A percentile compares a stretch with the other conserved stretches of the same genome.
phyloP scores from a whole-genome alignment of 257 asterid species.

The Petunia axillaris region DNA sequence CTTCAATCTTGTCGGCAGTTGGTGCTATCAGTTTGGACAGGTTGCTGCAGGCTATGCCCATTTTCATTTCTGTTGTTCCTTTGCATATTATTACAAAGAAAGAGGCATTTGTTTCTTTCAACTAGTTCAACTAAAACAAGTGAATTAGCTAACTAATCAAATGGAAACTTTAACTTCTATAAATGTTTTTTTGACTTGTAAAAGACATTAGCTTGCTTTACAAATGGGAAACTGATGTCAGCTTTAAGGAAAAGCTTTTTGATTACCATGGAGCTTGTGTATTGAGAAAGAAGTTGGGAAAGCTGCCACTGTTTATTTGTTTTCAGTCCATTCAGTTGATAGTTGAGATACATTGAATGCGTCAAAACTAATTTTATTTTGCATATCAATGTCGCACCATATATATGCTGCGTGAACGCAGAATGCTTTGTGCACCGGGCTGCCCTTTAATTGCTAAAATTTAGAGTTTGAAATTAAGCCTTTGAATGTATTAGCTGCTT shows the following conservation, averaged over 20 bases:
- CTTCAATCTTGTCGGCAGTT: not conserved
- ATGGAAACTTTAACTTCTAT: not conserved
- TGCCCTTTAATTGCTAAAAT: not conserved
- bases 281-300: not conserved
- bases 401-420: too few species aligned
- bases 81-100: not conserved
- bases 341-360: slow-evolving; percentile 9
- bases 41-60: not conserved
- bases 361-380: slow-evolving; percentile 1
- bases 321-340: not conserved
- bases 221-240: not conserved
- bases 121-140: not conserved
- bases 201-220: not conserved
- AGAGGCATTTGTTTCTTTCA: slow-evolving; percentile 5
- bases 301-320: not conserved
- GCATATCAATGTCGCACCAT: not conserved
- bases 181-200: too few species aligned
- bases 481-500: not conserved
- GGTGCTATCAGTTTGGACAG: not conserved
- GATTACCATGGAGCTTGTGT: slow-evolving; percentile 12
- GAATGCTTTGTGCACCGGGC: too few species aligned
- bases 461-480: slow-evolving; percentile 2
- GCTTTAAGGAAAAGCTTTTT: not conserved
- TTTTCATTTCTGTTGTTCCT: not conserved
- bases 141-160: not conserved